A percentile compares a stretch with the other conserved stretches of the same genome.
These are phyloP conservation scores for Petunia secreta DNA, from an alignment of 257 asterid species.

Conservation along the genomic window DNA sequence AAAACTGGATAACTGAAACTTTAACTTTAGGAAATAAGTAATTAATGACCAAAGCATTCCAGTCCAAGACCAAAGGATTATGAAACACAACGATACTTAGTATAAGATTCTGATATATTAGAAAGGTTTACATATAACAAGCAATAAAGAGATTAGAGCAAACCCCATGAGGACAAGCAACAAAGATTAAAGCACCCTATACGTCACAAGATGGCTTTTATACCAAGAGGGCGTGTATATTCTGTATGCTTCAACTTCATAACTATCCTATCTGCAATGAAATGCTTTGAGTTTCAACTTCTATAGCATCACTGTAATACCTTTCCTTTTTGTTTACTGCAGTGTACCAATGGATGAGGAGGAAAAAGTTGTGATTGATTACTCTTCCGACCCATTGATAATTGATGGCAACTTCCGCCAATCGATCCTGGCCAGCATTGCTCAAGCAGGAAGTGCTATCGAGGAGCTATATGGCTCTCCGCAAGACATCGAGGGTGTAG, in stretches of 20 bases:
- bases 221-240: not conserved
- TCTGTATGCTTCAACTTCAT: constrained; percentile 5
- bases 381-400: constrained; percentile 77
- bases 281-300: not conserved
- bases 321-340: constrained; percentile 35
- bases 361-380: constrained; percentile 77
- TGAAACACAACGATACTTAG: not conserved
- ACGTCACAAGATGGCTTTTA: not conserved
- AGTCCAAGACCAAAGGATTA: not conserved
- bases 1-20: not conserved
- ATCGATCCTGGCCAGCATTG: constrained; percentile 71
- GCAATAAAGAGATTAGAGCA: not conserved
- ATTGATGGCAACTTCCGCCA: constrained; percentile 63
- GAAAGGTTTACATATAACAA: not conserved
- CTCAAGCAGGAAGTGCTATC: constrained; percentile 80
- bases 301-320: constrained; percentile 16
- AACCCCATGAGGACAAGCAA: not conserved
- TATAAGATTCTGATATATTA: not conserved
- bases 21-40: not conserved
- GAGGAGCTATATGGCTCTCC: constrained; percentile 89
- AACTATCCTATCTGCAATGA: not conserved
- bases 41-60: not conserved
- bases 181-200: constrained; percentile 8
- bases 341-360: constrained; percentile 98
- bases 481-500: constrained; percentile 96